Percentiles rank a stretch among this genome's conserved stretches.
Conservation (phyloP, 2,329 filamentous ascomycete species). For the Colletotrichum horii region DNA sequence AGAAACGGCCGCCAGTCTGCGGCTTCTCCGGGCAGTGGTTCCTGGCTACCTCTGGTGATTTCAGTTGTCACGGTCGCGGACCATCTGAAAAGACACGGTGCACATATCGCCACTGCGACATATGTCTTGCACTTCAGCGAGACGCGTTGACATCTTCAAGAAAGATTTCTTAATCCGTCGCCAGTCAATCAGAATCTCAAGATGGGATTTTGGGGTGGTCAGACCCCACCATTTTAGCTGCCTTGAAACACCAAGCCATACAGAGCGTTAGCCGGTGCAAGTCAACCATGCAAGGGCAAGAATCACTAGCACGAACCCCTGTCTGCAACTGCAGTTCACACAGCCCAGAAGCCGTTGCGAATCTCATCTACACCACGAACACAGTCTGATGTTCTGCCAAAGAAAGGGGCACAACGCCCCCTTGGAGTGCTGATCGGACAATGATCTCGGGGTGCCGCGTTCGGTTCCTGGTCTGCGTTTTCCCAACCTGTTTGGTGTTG, state of each 20-base stretch:
- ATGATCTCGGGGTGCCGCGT: not conserved
- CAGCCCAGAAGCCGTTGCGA: not conserved
- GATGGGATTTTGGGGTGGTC: not conserved
- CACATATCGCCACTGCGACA: not conserved
- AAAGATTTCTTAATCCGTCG: not conserved
- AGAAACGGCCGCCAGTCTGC: not conserved
- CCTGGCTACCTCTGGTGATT: not conserved
- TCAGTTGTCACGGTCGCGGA: not conserved
- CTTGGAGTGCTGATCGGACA: not conserved
- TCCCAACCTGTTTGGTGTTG: not conserved
- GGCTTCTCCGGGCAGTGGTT: not conserved
- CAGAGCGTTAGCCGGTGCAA: not conserved
- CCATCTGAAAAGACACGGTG: not conserved
- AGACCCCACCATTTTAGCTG: not conserved
- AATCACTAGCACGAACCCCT: not conserved
- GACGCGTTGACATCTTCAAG: not conserved
- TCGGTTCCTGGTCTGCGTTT: not conserved
- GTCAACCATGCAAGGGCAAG: slow-evolving; percentile 5
- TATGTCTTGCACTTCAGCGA: not conserved
- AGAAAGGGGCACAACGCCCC: not conserved
- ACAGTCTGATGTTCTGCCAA: not conserved
- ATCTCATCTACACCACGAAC: not conserved
- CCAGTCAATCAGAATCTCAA: not conserved
- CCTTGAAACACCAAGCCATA: slow-evolving; percentile 10
- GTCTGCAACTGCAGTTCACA: not conserved